Base-by-base conservation (phyloP, 2,329 filamentous ascomycete genomes). In the Botrytis deweyae region DNA sequence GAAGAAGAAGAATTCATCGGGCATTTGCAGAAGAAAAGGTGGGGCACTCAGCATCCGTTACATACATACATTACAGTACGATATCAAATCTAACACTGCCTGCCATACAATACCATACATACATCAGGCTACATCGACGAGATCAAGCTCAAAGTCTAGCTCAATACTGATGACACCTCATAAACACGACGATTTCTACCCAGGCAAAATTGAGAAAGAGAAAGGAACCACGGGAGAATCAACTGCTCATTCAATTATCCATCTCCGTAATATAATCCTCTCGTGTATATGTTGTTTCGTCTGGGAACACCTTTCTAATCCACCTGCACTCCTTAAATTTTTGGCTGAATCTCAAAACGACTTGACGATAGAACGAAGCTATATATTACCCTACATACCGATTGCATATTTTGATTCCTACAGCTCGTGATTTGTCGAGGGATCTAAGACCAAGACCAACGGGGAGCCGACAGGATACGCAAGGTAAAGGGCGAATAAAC, bases 1-100 rank as follows among this genome's bases (percentile, higher is more conserved):
- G 70, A 68, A 72, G 62, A 65, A 55, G 70, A 61, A 40, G 40
- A 40, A 44, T 67, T 20, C 3, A 44, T 61, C 70, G 70, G 70
- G 49, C 52, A 40, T 68, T 61, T 52, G 70, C 63, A 72, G 70
- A n/a, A 68, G 40, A 18, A 67, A 68, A 61, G 70, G 70, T 72
- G 70, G 70, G 70, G 40, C 63, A 59, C n/a, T 44, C 33, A 55
- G 44, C 44, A 72, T 72, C 44, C 46, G 44, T 72, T 58, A 58
- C 52, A 29, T 58, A 61, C 52, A 49, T 68, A 72, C 10, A 22
- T 33, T 55, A 29, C 33, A 42, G 29, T 33, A n/a, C 38, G 46
- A 64, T 44, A 61, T 72, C 22, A 52, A 67, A 67, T 61, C 36
- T 38, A 67, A 61, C 22, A 72, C 58, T 61, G 67, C 52, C 58